phyloP scores from a whole-genome alignment of 371 early-diverging fungal genomes.

The Apophysomyces trapeziformis region DNA sequence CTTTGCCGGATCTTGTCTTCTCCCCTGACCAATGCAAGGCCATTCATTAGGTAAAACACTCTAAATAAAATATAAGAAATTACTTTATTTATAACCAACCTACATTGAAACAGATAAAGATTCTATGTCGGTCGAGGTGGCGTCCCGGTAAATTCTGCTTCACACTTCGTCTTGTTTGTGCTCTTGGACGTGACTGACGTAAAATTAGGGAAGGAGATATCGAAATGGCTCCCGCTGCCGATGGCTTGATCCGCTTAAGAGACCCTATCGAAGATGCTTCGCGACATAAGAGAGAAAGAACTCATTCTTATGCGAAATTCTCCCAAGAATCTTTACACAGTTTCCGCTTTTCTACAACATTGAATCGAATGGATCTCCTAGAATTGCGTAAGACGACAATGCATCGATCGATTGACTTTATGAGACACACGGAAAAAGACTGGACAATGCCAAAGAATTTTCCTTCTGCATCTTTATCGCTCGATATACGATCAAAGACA shows the following conservation, averaged over 20 bases:
- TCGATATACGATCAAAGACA: slow-evolving; percentile 25
- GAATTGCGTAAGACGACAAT: slow-evolving; percentile 50
- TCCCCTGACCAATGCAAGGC: slow-evolving; percentile 1
- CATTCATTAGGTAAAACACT: background rate
- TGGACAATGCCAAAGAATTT: slow-evolving; percentile 39
- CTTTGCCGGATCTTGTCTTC: slow-evolving; percentile 1
- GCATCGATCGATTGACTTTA: slow-evolving; percentile 51
- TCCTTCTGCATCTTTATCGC: slow-evolving; percentile 23
- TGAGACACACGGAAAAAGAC: slow-evolving; percentile 41
- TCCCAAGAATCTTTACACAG: slow-evolving; percentile 63
- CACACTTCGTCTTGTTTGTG: background rate
- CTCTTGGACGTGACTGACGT: background rate
- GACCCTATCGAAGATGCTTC: slow-evolving; percentile 20
- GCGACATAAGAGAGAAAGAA: slow-evolving; percentile 12
- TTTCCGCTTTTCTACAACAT: slow-evolving; percentile 50
- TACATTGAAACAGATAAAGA: background rate
- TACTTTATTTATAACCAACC: too few relatives aligned
- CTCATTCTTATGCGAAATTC: slow-evolving; percentile 30
- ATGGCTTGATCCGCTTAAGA: slow-evolving; percentile 38
- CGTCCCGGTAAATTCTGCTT: background rate
- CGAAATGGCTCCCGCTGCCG: slow-evolving; percentile 29
- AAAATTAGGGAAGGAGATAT: slow-evolving; percentile 20
- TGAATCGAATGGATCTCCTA: slow-evolving; percentile 25
- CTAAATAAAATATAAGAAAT: background rate
- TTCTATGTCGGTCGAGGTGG: background rate